Evolutionary conservation across 768 basidiomycete genomes (phyloP).

Genomic region (Kwoniella pini): DNA sequence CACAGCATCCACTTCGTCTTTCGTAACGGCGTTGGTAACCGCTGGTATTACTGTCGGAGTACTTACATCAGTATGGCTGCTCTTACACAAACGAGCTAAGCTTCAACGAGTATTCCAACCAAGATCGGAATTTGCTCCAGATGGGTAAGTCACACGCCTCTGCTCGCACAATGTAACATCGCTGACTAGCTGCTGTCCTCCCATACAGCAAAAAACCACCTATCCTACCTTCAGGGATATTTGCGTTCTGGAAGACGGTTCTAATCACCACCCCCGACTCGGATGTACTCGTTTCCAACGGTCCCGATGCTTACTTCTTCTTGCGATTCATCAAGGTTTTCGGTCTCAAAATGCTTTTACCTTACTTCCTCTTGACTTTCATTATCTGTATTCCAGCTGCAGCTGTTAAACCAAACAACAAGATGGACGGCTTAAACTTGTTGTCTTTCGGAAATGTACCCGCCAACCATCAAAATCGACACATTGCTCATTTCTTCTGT

Average conservation of each 20-base stretch:
- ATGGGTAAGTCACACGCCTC: conserved; percentile 25
- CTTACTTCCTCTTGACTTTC: conserved; percentile 52
- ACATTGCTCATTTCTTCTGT: conserved; percentile 52
- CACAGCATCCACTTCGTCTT: conserved; percentile 38
- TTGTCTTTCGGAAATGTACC: conserved; percentile 55
- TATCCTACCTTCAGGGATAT: conserved; percentile 32
- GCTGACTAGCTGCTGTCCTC: background rate
- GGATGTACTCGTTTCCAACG: conserved; percentile 50
- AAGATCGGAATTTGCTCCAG: conserved; percentile 40
- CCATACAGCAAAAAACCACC: conserved; percentile 36
- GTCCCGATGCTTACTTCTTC: conserved; percentile 55
- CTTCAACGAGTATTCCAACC: conserved; percentile 46
- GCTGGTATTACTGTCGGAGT: conserved; percentile 43
- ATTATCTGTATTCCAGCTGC: conserved; percentile 51
- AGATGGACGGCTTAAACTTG: conserved; percentile 46
- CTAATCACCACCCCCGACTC: conserved; percentile 34
- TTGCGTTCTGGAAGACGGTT: conserved; percentile 48
- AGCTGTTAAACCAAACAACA: conserved; percentile 43
- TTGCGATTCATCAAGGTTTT: conserved; percentile 53
- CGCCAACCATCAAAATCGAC: conserved; percentile 33
- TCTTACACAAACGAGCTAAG: conserved; percentile 35
- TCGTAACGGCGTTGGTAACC: conserved; percentile 46
- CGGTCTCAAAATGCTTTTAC: conserved; percentile 52
- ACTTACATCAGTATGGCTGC: conserved; percentile 34
- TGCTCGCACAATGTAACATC: too few species aligned